Base-by-base conservation (phyloP, 2,329 filamentous ascomycete genomes). In the Ambrosiella xylebori region DNA sequence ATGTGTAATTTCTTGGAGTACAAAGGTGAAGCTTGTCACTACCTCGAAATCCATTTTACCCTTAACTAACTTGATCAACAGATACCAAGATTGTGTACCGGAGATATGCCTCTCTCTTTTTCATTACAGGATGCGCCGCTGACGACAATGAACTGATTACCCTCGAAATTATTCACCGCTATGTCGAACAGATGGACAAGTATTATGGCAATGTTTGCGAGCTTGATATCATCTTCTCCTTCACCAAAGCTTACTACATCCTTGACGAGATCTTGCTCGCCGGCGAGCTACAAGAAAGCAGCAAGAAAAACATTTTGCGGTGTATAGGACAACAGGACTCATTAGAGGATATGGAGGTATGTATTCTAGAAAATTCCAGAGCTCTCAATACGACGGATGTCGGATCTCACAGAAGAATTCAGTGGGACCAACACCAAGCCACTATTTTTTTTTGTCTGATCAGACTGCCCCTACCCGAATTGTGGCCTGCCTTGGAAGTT, bases 1-100 rank as follows among this genome's bases (percentile, higher is more conserved):
- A 98, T 98, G 93, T 98, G 93, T 81, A 98, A 98, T 74, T 98
- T 98, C 73, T 81, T 98, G 61, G 93, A 98, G 71, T 98, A 98
- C 73, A 98, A 98, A 82, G 91, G 91, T 94, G 65, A 54, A 69
- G 62, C 40, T 56, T 54, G 54, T 37, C 54, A 6, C 9, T 35
- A 19, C 6, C 15, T 1, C 37, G n/a, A 19, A 19, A 38, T 41
- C 35, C 44, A 49, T 35, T 54, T 35, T 17, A 36, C 27, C 27
- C 15, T 40, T 37, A 11, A 7, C 55, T 38, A 38, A 39, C 47
- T 51, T 37, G 17, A 1, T 38, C 12, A 15, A 47, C 36, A 96
- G 93, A 98, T 73, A 94, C 87, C 65, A 98, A 98, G 74, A 90
- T 98, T 65, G 91, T 98, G 60, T 98, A 98, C 74, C 89, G 93